Evolutionary conservation across 345 rosid genomes (phyloP).

Genomic region (Brassica incana): DNA sequence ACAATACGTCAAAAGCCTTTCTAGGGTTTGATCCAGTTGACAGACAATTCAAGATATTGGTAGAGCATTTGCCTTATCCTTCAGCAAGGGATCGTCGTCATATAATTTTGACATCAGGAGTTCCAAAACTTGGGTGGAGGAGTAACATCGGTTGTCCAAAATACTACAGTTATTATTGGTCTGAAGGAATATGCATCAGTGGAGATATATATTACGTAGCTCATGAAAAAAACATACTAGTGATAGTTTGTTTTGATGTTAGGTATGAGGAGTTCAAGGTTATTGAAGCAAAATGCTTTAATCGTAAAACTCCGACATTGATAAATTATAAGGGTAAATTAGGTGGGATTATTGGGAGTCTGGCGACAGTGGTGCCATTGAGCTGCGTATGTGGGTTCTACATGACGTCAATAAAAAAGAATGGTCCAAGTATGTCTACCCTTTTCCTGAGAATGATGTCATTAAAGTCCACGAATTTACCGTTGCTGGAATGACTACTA

Average conservation of each 20-base stretch:
- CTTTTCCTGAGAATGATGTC: not conserved
- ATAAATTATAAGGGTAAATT: not conserved
- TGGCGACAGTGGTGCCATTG: not conserved
- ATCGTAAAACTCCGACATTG: not conserved
- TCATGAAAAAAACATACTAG: not conserved
- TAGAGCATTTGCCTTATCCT: not conserved
- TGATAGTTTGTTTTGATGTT: not conserved
- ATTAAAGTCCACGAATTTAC: not conserved
- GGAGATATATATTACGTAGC: not conserved
- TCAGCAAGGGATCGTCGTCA: not conserved
- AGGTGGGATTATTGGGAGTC: not conserved
- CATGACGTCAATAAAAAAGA: not conserved
- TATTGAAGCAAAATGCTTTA: not conserved
- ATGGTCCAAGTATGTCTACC: not conserved
- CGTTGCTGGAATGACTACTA: not conserved
- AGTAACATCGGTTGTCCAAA: not conserved
- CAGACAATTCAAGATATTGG: not conserved
- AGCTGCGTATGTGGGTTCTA: not conserved
- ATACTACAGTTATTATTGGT: not conserved
- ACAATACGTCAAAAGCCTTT: not conserved
- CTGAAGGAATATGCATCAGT: not conserved
- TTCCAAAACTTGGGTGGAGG: not conserved
- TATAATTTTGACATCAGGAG: not conserved
- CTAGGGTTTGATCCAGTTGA: not conserved
- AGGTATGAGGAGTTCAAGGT: not conserved